Conservation (phyloP, 371 early-diverging fungal species). For the Saksenaea vasiformis region DNA sequence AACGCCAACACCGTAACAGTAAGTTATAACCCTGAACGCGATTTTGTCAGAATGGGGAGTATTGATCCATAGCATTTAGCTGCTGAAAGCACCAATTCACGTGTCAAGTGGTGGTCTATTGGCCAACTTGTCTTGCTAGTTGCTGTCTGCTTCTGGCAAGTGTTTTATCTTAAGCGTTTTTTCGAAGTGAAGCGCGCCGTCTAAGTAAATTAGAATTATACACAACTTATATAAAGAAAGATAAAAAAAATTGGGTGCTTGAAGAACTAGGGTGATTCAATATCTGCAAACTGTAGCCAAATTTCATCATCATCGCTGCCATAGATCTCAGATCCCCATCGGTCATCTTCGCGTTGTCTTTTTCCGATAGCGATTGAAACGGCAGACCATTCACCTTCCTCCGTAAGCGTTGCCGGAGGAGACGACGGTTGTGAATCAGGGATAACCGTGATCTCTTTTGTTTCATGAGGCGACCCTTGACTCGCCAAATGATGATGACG, state of each 20-base stretch:
- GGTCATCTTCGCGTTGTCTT: background rate
- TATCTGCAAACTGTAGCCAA: background rate
- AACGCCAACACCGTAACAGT: constrained; percentile 73
- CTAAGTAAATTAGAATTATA: constrained; percentile 27
- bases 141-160: constrained; percentile 70
- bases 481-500: background rate
- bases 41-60: background rate
- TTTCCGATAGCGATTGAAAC: background rate
- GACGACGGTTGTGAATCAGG: background rate
- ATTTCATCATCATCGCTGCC: background rate
- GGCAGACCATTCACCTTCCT: background rate
- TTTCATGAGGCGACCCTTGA: background rate
- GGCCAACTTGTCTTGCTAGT: constrained; percentile 64
- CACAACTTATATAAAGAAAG: background rate
- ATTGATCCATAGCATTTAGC: constrained; percentile 39
- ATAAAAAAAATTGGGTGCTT: background rate
- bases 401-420: background rate
- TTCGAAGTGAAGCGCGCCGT: constrained; percentile 79
- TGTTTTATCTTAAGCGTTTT: constrained; percentile 74
- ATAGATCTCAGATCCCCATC: background rate
- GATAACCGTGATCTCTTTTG: background rate
- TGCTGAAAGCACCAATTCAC: constrained; percentile 75
- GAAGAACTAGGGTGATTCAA: background rate
- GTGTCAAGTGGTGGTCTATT: constrained; percentile 81
- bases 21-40: constrained; percentile 25